phyloP scores from a whole-genome alignment of 139 green algal species.

The Picochlorum sp. region DNA sequence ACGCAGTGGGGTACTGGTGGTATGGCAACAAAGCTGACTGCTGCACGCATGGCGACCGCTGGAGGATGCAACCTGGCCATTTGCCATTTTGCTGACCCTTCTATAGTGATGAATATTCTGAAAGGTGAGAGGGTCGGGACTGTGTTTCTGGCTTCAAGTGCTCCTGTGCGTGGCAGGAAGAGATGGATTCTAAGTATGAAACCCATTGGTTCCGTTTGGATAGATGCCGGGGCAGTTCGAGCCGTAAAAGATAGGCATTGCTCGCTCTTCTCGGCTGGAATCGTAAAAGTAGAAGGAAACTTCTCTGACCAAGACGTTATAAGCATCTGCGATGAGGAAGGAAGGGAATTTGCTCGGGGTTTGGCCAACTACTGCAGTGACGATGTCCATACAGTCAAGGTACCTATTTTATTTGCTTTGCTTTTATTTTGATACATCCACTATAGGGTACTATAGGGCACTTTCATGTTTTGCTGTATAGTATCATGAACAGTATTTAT shows the following conservation, averaged over 20 bases:
- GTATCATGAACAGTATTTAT: background rate
- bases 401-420: background rate
- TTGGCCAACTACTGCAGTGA: slow-evolving; percentile 65
- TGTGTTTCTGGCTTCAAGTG: slow-evolving; percentile 40
- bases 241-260: slow-evolving; percentile 59
- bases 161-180: slow-evolving; percentile 51
- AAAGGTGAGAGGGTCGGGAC: slow-evolving; percentile 26
- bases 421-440: background rate
- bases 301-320: slow-evolving; percentile 62
- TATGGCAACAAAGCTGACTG: slow-evolving; percentile 93
- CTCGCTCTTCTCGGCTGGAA: slow-evolving; percentile 70
- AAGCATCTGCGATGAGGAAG: slow-evolving; percentile 48
- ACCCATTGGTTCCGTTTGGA: slow-evolving; percentile 39
- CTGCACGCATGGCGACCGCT: slow-evolving; percentile 76
- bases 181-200: slow-evolving; percentile 74
- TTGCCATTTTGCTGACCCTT: slow-evolving; percentile 34
- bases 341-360: slow-evolving; percentile 66
- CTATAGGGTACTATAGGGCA: background rate
- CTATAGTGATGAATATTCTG: slow-evolving; percentile 43
- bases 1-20: slow-evolving; percentile 86
- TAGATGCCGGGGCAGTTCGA: slow-evolving; percentile 62
- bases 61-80: slow-evolving; percentile 74
- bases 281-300: slow-evolving; percentile 38
- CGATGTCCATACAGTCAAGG: slow-evolving; percentile 30
- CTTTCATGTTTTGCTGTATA: too few relatives aligned